Base-by-base conservation (phyloP, 495 filamentous ascomycete genomes). In the Glutinoglossum americanum region DNA sequence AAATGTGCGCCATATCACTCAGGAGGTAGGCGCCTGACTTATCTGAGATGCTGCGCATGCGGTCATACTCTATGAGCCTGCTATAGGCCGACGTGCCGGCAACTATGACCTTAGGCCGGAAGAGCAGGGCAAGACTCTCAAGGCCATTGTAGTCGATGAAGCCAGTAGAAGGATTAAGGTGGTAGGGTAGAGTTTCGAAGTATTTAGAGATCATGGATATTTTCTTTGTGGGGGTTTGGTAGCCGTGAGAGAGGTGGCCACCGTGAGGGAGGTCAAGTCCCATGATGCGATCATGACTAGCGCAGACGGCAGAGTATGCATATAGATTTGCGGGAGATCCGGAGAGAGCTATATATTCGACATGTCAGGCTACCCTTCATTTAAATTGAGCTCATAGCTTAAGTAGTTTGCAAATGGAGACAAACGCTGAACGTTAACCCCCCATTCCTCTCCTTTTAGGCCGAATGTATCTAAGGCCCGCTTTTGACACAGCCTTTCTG, bases 121-220 rank as follows among this genome's bases (percentile, higher is more conserved):
- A 98, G 56, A 93, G 72, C 57, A 77, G 72, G 44, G 92, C 89
- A 23, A 87, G 71, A 66, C 92, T 83, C 67, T 93, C 87, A 44
- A 98, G 77, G 60, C 80, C 83, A 64, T 85, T 78, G 67, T 98
- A 98, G 72, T 98, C 89, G 67, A 98, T 97, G 57, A 90, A 69
- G 51, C 92, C 93, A 6, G 92, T 97, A 33, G 77, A 75, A 69
- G 90, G 86, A 62, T 98, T 82, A 27, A 98, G 77, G 28, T 87
- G 80, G 72, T 98, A 98, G 1, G 92, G 92, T 13, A 98, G 68
- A 4, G 93, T 97, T 74, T 98, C 92, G 65, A 97, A 98, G 72
- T 98, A 98, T 69, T 96, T 96, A 47, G 92, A 97, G 57, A 98
- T 84, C 63, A 85, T 85, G 17, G 92, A 97, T 63, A 98, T 96